Base-by-base conservation (phyloP, 139 green algal genomes). In the Limnomonas spitsbergensis region DNA sequence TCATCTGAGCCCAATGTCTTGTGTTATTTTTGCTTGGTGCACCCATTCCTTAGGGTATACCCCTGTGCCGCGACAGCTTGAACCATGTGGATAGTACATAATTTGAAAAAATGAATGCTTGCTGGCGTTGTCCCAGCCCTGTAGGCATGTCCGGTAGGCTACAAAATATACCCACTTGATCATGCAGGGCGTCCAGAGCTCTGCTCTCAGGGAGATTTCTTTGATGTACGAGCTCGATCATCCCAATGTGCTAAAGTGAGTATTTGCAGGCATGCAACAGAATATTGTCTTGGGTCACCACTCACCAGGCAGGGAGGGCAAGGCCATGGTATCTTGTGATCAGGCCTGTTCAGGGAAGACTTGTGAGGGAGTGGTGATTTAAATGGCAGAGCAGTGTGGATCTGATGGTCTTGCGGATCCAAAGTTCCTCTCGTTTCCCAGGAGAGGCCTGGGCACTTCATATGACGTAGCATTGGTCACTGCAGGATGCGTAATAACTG, bases 161-260 rank as follows among this genome's bases (percentile, higher is more conserved):
- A n/a, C n/a, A n/a, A n/a, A n/a, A n/a, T n/a, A n/a, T n/a, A n/a
- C n/a, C n/a, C 42, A 54, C 42, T 54, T 54, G 42, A 27, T 6
- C 6, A 6, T 9, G 27, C 89, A 97, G 73, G 93, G 93, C 38
- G 79, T 97, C 37, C 90, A 91, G 2, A 85, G 69, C 61, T 90
- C 83, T 1, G 86, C 93, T 1, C 88, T 97, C 56, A 78, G 93
- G 0, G 93, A 97, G 86, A 93, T 97, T 6, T 87, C 89, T 0
- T 69, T 97, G 73, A 77, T 97, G 26, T 89, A 92, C 56, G 90
- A 96, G 78, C 84, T 97, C 54, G 77, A 83, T 26, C 79, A 87
- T 73, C 40, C 78, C 27, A 85, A 88, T 34, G 78, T 89, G 1
- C 82, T 86, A 1, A 75, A 76, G 82, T 85, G 32, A 82, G 81